Percentiles rank a stretch among this genome's conserved stretches.
These are phyloP conservation scores for Neonectria magnoliae DNA, from an alignment of 2,329 filamentous ascomycete genomes.

Conservation along the genomic window DNA sequence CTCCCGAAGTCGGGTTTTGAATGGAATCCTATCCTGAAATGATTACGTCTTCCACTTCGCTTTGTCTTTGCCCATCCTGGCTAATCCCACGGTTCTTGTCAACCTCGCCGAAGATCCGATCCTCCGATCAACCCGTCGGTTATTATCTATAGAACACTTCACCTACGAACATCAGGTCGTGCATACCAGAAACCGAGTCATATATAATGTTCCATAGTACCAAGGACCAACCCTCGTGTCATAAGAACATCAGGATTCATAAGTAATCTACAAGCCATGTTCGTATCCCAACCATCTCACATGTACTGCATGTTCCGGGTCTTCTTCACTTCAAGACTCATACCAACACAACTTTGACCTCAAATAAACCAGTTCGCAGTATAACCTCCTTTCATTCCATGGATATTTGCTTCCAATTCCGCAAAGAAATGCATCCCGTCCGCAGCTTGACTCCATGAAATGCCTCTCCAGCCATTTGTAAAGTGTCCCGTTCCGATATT, in stretches of 20 bases:
- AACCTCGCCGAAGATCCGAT: neutral
- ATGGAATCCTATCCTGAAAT: neutral
- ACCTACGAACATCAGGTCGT: no score
- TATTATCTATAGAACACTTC: neutral
- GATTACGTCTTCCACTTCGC: no score
- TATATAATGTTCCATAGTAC: constrained; percentile 5
- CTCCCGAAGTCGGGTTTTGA: neutral
- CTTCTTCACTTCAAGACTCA: constrained; percentile 15
- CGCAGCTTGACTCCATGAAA: constrained; percentile 18
- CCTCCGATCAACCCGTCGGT: neutral
- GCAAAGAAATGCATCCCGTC: constrained; percentile 4
- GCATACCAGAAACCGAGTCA: neutral
- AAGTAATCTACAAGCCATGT: constrained; percentile 13
- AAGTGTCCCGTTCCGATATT: neutral
- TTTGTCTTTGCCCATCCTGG: neutral
- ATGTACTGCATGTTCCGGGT: constrained; percentile 12
- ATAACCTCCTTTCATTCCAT: constrained; percentile 14
- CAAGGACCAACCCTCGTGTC: constrained; percentile 4
- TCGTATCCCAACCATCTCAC: constrained; percentile 10
- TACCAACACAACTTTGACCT: constrained; percentile 17
- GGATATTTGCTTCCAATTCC: constrained; percentile 17
- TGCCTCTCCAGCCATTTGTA: constrained; percentile 9
- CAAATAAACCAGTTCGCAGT: constrained; percentile 13
- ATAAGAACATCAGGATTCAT: constrained; percentile 21
- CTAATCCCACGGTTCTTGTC: neutral